These are phyloP conservation scores for Vitis rupestris DNA, from an alignment of 164 flowering plant species.

Conservation along the genomic window DNA sequence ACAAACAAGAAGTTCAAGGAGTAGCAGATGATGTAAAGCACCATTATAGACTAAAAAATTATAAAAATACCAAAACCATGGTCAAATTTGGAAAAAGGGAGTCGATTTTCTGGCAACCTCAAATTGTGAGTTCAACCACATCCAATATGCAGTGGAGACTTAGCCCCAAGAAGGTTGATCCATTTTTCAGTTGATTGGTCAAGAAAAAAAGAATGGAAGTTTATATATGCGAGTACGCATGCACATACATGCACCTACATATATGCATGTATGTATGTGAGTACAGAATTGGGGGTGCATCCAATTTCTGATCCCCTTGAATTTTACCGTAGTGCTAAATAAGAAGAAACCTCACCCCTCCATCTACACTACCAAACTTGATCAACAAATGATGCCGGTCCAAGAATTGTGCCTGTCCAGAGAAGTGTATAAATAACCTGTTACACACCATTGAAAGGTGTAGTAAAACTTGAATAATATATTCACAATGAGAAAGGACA, in stretches of 20 bases:
- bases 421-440: slow-evolving; percentile 4
- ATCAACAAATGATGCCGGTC: slow-evolving; percentile 93
- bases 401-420: slow-evolving; percentile 86
- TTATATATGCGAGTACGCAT: no score
- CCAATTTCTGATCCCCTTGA: no score
- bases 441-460: neutral
- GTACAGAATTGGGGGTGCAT: neutral
- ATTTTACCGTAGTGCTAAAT: no score
- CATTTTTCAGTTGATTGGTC: no score
- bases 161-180: no score
- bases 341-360: slow-evolving; percentile 63
- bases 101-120: no score
- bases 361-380: slow-evolving; percentile 96
- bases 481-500: neutral
- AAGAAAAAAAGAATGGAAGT: no score
- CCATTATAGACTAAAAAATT: neutral
- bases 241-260: neutral
- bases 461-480: slow-evolving; percentile 3
- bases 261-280: neutral
- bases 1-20: neutral
- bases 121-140: no score
- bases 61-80: neutral
- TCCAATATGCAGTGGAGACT: no score
- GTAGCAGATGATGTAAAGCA: neutral
- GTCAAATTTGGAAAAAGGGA: no score